Conservation (phyloP, 2,329 filamentous ascomycete species). For the Pseudogymnoascus sp. region DNA sequence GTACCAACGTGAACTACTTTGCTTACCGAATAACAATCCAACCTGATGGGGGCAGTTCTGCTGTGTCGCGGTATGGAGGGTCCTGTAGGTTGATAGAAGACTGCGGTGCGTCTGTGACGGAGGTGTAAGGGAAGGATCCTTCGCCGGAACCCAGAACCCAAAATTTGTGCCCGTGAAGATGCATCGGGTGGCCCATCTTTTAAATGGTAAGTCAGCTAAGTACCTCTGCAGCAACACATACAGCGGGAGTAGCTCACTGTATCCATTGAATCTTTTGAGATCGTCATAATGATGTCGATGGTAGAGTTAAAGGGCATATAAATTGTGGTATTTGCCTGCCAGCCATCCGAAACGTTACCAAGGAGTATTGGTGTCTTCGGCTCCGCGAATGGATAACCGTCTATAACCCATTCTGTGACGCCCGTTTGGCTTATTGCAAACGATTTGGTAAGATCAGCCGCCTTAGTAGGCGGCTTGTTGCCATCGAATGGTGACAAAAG, state of each 20-base stretch:
- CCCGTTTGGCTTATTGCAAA: background rate
- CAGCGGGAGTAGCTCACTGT: background rate
- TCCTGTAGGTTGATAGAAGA: slow-evolving; percentile 32
- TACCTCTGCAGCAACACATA: background rate
- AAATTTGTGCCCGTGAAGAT: slow-evolving; percentile 45
- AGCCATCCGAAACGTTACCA: background rate
- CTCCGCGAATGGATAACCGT: background rate
- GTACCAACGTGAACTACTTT: background rate
- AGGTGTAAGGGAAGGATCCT: slow-evolving; percentile 23
- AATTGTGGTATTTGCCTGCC: background rate
- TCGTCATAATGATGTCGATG: background rate
- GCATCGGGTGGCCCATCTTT: slow-evolving; percentile 28
- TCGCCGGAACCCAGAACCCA: slow-evolving; percentile 37
- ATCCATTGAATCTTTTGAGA: background rate
- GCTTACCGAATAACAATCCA: slow-evolving; percentile 22
- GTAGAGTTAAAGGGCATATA: background rate
- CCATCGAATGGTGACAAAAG: background rate
- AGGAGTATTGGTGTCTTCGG: background rate
- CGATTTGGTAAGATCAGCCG: background rate
- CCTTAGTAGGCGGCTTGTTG: background rate
- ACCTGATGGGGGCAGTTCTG: slow-evolving; percentile 33
- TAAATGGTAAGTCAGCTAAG: background rate
- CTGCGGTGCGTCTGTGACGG: slow-evolving; percentile 30
- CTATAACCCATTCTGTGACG: background rate
- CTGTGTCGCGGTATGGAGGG: slow-evolving; percentile 44